Evolutionary conservation across 2,329 filamentous ascomycete genomes (phyloP), one percentile per base, ranked within the genome.

Genomic region (Aspergillus sp.): DNA sequence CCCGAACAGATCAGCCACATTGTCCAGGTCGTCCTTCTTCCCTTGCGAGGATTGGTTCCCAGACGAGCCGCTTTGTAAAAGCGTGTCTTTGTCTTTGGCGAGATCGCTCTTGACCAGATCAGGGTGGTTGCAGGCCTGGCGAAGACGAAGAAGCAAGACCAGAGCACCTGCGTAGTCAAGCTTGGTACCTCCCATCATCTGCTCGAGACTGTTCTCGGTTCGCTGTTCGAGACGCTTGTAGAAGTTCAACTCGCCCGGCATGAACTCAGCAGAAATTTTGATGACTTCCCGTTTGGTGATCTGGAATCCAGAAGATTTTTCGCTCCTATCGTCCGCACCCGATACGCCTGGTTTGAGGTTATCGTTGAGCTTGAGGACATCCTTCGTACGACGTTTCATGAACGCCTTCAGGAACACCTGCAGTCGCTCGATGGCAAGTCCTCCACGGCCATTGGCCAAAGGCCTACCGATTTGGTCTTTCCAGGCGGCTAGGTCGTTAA

Each of bases 311-410:
- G 78, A 78, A 5, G 72, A 68, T 48, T 69, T 68, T 51, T 68
- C 64, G 43, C 53, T 45, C 32, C 72, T 71, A 9, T 78, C 80
- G 4, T 76, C 73, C 42, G 78, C 73, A 4, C 66, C 47, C 33
- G 64, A 67, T 28, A 85, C 82, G 34, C 86, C 86, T 28, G 86
- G 83, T 50, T 86, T 86, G 12, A 94, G 72, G 1, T 87, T 88
- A 7, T 88, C 87, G 7, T 88, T 88, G 57, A 88, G 78, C 68
- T 93, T 95, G 50, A 98, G 72, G n/a, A 98, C 88, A 26, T 95
- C 89, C 68, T 98, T 98, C 6, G 90, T 97, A 38, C 93, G 82
- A n/a, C 93, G 83, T 73, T 97, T 95, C 93, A 98, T 98, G 71
- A 95, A 95, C 46, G 89, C 91, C 46, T 86, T 85, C 3, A 98